These are phyloP conservation scores for Penicillium sp. DNA, from an alignment of 2,329 filamentous ascomycete genomes.

Conservation along the genomic window DNA sequence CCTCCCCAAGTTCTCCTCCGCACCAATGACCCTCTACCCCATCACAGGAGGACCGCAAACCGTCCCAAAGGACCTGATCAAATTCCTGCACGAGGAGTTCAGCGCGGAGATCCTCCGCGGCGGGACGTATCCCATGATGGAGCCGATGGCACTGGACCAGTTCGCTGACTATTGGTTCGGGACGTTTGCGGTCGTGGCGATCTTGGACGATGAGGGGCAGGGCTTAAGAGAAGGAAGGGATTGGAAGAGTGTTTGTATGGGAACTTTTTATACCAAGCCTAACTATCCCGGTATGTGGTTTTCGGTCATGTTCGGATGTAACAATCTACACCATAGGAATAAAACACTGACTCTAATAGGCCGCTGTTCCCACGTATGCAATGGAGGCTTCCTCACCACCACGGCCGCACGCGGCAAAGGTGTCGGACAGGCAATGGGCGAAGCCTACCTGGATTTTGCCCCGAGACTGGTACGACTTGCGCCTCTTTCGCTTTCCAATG, in stretches of 20 bases:
- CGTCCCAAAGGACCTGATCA: slow-evolving; percentile 24
- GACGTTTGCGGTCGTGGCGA: slow-evolving; percentile 34
- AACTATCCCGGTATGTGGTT: slow-evolving; percentile 38
- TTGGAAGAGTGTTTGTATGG: slow-evolving; percentile 36
- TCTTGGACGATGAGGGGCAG: slow-evolving; percentile 20
- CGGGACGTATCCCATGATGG: slow-evolving; percentile 39
- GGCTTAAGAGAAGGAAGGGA: slow-evolving; percentile 25
- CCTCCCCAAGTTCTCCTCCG: slow-evolving; percentile 21
- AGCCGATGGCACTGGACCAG: slow-evolving; percentile 26
- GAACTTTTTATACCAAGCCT: slow-evolving; percentile 42
- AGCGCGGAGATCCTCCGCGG: slow-evolving; percentile 34
- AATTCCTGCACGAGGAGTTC: slow-evolving; percentile 33
- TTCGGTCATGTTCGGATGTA: too few relatives aligned
- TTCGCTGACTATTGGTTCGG: slow-evolving; percentile 40
- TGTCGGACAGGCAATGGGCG: slow-evolving; percentile 36
- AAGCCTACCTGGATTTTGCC: slow-evolving; percentile 36
- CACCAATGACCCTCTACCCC: slow-evolving; percentile 29
- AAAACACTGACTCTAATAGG: slow-evolving; percentile 17
- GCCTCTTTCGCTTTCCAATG: background rate
- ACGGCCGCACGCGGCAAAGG: slow-evolving; percentile 31
- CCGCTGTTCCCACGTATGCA: slow-evolving; percentile 40
- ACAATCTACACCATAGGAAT: background rate
- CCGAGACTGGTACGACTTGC: slow-evolving; percentile 31
- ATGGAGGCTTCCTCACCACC: slow-evolving; percentile 38
- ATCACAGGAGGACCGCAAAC: slow-evolving; percentile 20